Percentiles rank a stretch among this genome's conserved stretches.
Conservation (phyloP, 495 filamentous ascomycete genomes). For the Neurospora terricola region DNA sequence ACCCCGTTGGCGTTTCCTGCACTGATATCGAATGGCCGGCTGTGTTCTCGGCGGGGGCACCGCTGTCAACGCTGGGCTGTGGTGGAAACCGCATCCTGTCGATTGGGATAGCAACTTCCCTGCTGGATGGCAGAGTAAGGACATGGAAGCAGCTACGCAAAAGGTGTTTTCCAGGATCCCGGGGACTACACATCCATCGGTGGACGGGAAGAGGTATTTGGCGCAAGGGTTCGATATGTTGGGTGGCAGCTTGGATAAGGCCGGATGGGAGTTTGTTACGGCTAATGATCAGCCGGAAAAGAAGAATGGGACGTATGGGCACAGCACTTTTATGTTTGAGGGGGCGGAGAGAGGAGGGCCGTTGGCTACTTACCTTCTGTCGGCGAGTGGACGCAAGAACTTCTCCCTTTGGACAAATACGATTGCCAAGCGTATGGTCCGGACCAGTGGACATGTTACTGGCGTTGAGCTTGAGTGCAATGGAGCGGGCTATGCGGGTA, state of each 20-base stretch:
- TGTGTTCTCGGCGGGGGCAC: conserved; percentile 67
- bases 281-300: conserved; percentile 47
- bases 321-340: conserved; percentile 55
- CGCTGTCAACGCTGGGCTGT: conserved; percentile 55
- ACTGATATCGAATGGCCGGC: conserved; percentile 59
- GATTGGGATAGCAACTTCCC: conserved; percentile 70
- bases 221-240: conserved; percentile 53
- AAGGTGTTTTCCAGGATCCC: conserved; percentile 57
- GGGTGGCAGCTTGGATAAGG: conserved; percentile 37
- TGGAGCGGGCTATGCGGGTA: conserved; percentile 43
- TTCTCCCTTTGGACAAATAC: conserved; percentile 56
- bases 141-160: conserved; percentile 46
- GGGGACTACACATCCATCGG: conserved; percentile 54
- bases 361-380: conserved; percentile 58
- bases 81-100: conserved; percentile 36
- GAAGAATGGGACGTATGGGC: conserved; percentile 57
- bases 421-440: conserved; percentile 51
- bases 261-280: conserved; percentile 51
- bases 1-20: conserved; percentile 49
- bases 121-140: conserved; percentile 53
- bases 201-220: conserved; percentile 55
- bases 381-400: conserved; percentile 44
- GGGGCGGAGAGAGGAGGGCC: conserved; percentile 59
- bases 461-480: conserved; percentile 56
- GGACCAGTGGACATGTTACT: conserved; percentile 45